phyloP scores from a whole-genome alignment of 2,329 filamentous ascomycete species.

The Dothideomycetes sp. region DNA sequence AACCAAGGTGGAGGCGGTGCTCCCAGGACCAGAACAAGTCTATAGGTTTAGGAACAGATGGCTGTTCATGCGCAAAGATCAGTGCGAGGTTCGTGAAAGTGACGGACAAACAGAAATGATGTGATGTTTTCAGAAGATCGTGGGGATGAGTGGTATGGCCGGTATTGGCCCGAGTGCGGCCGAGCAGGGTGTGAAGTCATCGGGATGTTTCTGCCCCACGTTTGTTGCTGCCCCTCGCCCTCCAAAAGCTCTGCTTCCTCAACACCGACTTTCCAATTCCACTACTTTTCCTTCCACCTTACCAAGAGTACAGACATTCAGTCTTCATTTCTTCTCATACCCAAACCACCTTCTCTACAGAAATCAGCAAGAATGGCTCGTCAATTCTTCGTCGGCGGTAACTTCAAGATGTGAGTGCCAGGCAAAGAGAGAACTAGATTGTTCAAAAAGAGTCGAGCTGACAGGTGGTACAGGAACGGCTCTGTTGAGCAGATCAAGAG shows the following conservation, averaged over 20 bases:
- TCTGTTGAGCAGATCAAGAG: constrained; percentile 78
- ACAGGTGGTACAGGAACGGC: constrained; percentile 65
- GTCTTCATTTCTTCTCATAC: constrained; percentile 1
- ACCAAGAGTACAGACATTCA: neutral
- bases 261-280: neutral
- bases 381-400: constrained; percentile 56
- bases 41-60: too few species aligned
- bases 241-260: constrained; percentile 1
- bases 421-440: neutral
- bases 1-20: too few species aligned
- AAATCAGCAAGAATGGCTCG: constrained; percentile 24
- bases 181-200: constrained; percentile 1
- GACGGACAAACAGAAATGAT: neutral
- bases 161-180: neutral
- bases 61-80: too few species aligned
- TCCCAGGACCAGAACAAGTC: too few species aligned
- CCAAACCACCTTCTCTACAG: neutral
- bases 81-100: too few species aligned
- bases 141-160: neutral
- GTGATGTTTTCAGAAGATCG: neutral
- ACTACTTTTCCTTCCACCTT: constrained; percentile 1
- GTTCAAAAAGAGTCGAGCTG: neutral
- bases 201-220: neutral
- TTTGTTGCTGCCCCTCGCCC: constrained; percentile 1
- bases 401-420: constrained; percentile 89